Evolutionary conservation across 2,329 filamentous ascomycete genomes (phyloP), one percentile per base, ranked within the genome.

Genomic region (Hypoxylon sp.): DNA sequence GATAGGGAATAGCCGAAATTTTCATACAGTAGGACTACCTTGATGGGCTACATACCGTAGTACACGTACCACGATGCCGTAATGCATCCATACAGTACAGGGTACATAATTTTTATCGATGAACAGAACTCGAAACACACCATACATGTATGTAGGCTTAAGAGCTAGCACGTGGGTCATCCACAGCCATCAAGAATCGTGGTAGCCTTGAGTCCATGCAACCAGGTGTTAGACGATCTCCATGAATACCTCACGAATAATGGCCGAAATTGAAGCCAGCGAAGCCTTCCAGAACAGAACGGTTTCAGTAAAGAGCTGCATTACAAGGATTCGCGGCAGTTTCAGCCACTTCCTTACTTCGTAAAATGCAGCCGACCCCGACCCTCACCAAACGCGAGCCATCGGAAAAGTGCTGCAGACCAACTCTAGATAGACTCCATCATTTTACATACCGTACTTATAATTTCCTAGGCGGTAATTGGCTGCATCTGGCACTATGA

Each of bases 281-380:
- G 66, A 71, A 71, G 62, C 31, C 59, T 71, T 69, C 69, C 59
- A 71, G 69, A 71, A 71, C 47, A 66, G 26, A 11, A 22, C 26
- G 52, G 55, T 22, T 42, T 46, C 6, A 47, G 37, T 44, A 52
- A 44, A 44, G 39, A 19, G 19, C 35, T 39, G 46, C 37, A 9
- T 24, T 54, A 44, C 57, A 50, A 53, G 53, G 64, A 53, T 59
- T 44, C 31, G 35, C 63, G 51, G 51, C 46, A 59, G 63, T 63
- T 67, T 63, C 52, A 67, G 42, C 52, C 58, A 63, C 51, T 59
- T 50, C 5, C 33, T 42, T 33, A 22, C 50, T 47, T 44, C 26
- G 22, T 44, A 31, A 31, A 46, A 3, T 44, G 29, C 52, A 55
- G 35, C 52, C 31, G 14, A 60, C 22, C 11, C 50, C n/a, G n/a